Conservation (phyloP, 495 filamentous ascomycete species). For the Aspergillus bertholletiae region DNA sequence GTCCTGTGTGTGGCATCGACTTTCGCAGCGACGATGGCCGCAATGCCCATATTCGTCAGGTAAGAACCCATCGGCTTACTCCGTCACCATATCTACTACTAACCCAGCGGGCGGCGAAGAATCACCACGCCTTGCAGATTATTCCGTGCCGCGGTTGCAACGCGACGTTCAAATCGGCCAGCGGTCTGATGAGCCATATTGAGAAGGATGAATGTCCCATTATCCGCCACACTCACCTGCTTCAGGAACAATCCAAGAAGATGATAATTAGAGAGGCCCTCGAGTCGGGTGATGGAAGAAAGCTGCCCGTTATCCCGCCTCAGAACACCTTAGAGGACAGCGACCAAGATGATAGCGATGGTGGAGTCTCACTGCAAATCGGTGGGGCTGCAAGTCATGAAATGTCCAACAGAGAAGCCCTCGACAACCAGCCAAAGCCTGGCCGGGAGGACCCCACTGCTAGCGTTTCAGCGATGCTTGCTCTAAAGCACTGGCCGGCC, state of each 20-base stretch:
- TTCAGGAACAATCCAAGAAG: constrained; percentile 36
- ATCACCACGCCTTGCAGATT: constrained; percentile 39
- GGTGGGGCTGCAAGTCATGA: constrained; percentile 1
- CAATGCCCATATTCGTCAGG: constrained; percentile 41
- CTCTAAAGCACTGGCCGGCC: constrained; percentile 16
- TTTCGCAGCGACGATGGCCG: constrained; percentile 45
- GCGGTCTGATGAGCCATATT: constrained; percentile 46
- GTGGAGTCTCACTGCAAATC: constrained; percentile 7
- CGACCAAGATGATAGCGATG: constrained; percentile 8
- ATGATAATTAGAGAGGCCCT: constrained; percentile 27
- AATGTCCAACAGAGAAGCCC: constrained; percentile 4
- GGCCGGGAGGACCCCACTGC: not conserved
- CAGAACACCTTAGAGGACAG: not conserved
- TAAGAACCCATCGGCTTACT: constrained; percentile 19
- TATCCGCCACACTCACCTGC: constrained; percentile 27
- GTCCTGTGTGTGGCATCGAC: constrained; percentile 49
- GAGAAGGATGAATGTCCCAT: constrained; percentile 42
- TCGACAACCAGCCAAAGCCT: constrained; percentile 13
- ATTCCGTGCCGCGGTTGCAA: constrained; percentile 47
- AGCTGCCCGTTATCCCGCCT: constrained; percentile 1
- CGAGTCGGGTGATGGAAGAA: constrained; percentile 6
- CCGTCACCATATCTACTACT: not conserved
- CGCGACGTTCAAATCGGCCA: constrained; percentile 38
- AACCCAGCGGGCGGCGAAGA: constrained; percentile 12
- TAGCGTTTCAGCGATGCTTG: not conserved